These are phyloP conservation scores for Paradendryphiella salina DNA, from an alignment of 2,329 filamentous ascomycete genomes.

Conservation along the genomic window DNA sequence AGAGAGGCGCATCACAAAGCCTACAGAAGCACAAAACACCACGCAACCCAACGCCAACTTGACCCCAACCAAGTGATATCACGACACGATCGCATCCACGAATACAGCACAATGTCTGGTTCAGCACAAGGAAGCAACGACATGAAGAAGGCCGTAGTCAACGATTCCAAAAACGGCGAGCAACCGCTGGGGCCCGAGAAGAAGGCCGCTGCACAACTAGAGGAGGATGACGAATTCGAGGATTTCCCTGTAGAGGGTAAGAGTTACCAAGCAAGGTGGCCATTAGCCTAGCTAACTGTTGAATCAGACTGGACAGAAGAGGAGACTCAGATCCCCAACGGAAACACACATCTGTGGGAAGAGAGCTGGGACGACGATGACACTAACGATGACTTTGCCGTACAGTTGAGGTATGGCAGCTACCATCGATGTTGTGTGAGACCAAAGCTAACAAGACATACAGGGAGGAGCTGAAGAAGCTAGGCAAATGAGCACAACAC, in stretches of 20 bases:
- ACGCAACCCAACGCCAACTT: not conserved
- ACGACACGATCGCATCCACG: not conserved
- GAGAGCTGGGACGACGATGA: constrained; percentile 99
- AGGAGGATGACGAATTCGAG: constrained; percentile 99
- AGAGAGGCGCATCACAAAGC: constrained; percentile 27
- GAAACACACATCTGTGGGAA: constrained; percentile 90
- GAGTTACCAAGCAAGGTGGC: not conserved
- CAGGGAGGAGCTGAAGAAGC: constrained; percentile 92
- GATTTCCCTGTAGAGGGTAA: constrained; percentile 96
- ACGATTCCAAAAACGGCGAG: constrained; percentile 46
- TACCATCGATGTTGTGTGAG: not conserved
- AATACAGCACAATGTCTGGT: constrained; percentile 52
- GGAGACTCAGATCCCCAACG: constrained; percentile 79
- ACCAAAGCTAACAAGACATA: constrained; percentile 8
- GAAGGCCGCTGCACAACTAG: constrained; percentile 70
- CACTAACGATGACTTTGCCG: constrained; percentile 92
- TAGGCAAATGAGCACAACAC: constrained; percentile 63
- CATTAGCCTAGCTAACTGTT: constrained; percentile 13
- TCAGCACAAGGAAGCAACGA: constrained; percentile 45
- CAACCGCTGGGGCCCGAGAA: constrained; percentile 54
- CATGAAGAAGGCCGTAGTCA: constrained; percentile 49
- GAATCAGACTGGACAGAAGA: constrained; percentile 80
- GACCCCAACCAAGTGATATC: not conserved
- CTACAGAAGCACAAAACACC: constrained; percentile 7
- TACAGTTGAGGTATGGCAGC: constrained; percentile 79